Evolutionary conservation across 225 moss, liverwort and hornwort genomes (phyloP), one percentile per base, ranked within the genome.

Genomic region (Marchantia paleacea): DNA sequence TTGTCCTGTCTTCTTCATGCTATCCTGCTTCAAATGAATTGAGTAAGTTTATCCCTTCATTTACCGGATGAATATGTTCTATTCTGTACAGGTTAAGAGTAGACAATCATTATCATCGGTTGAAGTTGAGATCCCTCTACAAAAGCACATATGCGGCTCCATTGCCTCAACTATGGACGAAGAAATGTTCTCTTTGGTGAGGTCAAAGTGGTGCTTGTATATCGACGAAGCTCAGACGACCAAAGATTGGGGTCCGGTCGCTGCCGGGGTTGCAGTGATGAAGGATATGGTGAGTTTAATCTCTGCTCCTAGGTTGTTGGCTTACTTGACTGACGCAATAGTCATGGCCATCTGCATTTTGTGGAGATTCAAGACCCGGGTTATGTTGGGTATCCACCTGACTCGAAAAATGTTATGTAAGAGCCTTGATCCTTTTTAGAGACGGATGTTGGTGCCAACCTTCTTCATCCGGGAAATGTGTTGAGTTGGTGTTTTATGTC

Each of bases 111-210:
- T 71, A 9, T 60, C n/a, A 11, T 73, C 68, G 28, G 70, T 50
- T 1, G 73, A 71, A 47, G 39, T 49, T 20, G 78, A 75, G 80
- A 24, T 55, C 9, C 20, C 65, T 68, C 78, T 69, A 80, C 90
- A 81, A 85, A 89, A 90, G 85, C 82, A 91, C 52, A 76, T 81
- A 20, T 99, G 93, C 87, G 92, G 95, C 76, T 85, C 73, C 30
- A 91, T 99, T 69, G 89, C 94, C 67, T 91, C 95, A 79, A 95
- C 99, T 25, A 91, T 99, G 92, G 99, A 99, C 77, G 99, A 99
- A 72, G 90, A 92, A 15, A 99, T 99, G 99, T 95, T 99, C 55
- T 82, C 74, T 19, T 78, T 99, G 22, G 95, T 94, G 65, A 89
- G 87, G 25, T 85, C 85, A 55, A 88, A 92, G 80, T 99, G 93